Evolutionary conservation across 805 yeast genomes (phyloP), one percentile per base, ranked within the genome.

Genomic region (Pichia scutulata): DNA sequence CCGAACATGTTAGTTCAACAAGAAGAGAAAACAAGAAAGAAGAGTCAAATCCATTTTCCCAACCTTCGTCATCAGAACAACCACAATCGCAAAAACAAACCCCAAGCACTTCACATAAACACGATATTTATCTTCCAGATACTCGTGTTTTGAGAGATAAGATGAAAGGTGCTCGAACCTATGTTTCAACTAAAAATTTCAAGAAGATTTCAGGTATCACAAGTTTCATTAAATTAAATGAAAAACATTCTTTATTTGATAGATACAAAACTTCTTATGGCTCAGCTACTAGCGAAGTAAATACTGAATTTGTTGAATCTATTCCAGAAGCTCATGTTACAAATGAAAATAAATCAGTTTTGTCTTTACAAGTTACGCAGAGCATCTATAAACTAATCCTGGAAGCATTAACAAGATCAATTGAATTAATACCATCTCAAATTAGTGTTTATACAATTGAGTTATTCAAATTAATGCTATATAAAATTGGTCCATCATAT

Each of bases 331-430:
- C 23, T 40, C 57, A 28, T 13, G 33, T 28, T 13, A 28, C 33
- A 13, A 28, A 60, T 24, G 54, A 52, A 23, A 51, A 47, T 4
- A 54, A 50, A 26, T 28, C 37, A 21, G 19, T 55, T 16, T 55
- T 76, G 43, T 71, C 73, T 28, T 61, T 83, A 7, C 58, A 67
- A 16, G 68, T 72, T 24, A 81, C 86, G 2, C 90, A 87, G 55
- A 69, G 73, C 3, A 76, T 87, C 50, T 69, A 89, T 40, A 82
- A 81, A 56, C 77, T 86, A 18, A 76, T 83, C 8, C 84, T 88
- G 36, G 97, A 89, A 66, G 76, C 90, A 1, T 71, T 89, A 5
- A 84, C 90, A 2, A 73, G 97, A 61, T 72, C 84, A 4, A 74
- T 87, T 59, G 96, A 89, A 62, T 70, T 88, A 39, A 74, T 82